Percentiles rank a stretch among this genome's conserved stretches.
phyloP scores from a whole-genome alignment of 176 grass and related monocot species.

The Carex myosuroides region DNA sequence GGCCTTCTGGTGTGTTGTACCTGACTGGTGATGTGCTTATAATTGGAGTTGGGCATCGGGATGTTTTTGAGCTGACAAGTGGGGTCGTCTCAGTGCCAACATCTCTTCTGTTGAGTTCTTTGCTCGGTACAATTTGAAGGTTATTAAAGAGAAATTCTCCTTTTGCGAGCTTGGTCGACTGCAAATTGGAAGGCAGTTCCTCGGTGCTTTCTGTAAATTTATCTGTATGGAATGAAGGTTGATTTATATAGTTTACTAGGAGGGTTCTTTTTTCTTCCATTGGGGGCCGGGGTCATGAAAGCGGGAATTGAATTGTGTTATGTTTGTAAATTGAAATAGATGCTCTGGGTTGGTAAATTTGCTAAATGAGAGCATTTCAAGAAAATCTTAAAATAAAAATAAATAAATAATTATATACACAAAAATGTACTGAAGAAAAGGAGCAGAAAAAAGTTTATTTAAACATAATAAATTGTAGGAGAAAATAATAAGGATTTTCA shows the following conservation, averaged over 20 bases:
- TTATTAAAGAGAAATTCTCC: constrained; percentile 64
- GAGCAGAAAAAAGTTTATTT: not conserved
- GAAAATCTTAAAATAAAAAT: not conserved
- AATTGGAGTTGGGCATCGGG: constrained; percentile 44
- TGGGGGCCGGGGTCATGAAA: no score
- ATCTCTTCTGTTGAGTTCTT: constrained; percentile 24
- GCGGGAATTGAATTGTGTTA: not conserved
- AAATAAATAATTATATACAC: not conserved
- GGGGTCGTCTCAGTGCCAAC: constrained; percentile 83
- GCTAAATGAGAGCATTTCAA: not conserved
- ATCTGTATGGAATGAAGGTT: constrained; percentile 39
- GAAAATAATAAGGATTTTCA: not conserved
- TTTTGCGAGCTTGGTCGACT: constrained; percentile 41
- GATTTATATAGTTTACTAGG: not conserved
- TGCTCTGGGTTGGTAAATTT: not conserved
- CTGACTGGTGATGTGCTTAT: constrained; percentile 68
- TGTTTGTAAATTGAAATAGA: not conserved
- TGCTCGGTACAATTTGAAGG: constrained; percentile 30
- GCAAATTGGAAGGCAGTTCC: not conserved
- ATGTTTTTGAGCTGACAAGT: constrained; percentile 31
- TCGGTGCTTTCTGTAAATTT: constrained; percentile 86
- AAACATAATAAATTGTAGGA: not conserved
- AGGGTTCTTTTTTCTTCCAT: not conserved
- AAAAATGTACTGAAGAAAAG: not conserved
- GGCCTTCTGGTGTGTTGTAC: constrained; percentile 78